Evolutionary conservation across 345 rosid genomes (phyloP).

Genomic region (Hypericum perforatum): DNA sequence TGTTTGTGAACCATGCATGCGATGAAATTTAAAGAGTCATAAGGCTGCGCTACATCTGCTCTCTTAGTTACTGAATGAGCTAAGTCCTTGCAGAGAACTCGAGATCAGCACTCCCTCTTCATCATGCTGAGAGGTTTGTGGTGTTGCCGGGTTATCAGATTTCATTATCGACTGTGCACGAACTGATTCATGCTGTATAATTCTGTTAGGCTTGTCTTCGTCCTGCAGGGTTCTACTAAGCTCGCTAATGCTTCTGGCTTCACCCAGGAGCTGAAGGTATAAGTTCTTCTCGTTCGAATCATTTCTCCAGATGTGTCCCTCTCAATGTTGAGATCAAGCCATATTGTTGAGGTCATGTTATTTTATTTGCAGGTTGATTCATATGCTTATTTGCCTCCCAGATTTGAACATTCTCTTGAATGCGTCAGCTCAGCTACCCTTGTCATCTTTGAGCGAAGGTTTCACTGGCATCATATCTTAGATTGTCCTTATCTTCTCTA

Average conservation of each 20-base stretch:
- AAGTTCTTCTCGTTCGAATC: constrained; percentile 1
- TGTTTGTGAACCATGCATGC: too few relatives aligned
- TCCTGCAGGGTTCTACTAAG: constrained; percentile 57
- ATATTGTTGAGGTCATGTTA: constrained; percentile 5
- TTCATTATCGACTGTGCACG: constrained; percentile 2
- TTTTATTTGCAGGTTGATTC: constrained; percentile 58
- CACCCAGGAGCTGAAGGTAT: constrained; percentile 43
- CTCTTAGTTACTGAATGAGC: constrained; percentile 6
- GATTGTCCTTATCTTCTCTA: constrained; percentile 2
- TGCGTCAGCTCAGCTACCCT: constrained; percentile 57
- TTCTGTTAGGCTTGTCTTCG: constrained; percentile 54
- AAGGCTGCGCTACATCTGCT: neutral
- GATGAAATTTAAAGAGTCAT: neutral
- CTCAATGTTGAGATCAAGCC: too few relatives aligned
- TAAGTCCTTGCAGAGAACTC: constrained; percentile 52
- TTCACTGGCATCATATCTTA: neutral
- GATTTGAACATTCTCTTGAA: constrained; percentile 46
- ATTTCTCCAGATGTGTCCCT: too few relatives aligned
- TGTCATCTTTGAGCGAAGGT: constrained; percentile 67
- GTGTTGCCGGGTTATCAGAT: neutral
- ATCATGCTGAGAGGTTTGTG: constrained; percentile 54
- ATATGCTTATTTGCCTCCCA: constrained; percentile 77
- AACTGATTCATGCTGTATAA: constrained; percentile 6
- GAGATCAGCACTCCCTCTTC: constrained; percentile 57
- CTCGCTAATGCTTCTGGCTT: constrained; percentile 38